phyloP scores from a whole-genome alignment of 2,329 filamentous ascomycete genomes.

The Microcyclosporella mali region DNA sequence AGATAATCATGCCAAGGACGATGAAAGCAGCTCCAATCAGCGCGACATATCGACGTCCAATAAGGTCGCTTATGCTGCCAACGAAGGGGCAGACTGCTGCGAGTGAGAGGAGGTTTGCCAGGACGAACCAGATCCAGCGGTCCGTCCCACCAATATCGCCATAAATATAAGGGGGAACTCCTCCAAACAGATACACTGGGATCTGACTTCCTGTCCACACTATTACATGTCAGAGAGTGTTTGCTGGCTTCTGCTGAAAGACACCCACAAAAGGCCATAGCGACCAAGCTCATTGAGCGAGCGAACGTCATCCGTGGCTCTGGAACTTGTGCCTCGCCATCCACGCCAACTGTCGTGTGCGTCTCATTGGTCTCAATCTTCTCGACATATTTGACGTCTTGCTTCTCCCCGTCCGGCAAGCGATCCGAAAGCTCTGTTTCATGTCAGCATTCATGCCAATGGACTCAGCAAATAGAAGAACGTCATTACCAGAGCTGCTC shows the following conservation, averaged over 20 bases:
- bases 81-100: constrained; percentile 58
- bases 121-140: constrained; percentile 40
- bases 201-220: constrained; percentile 57
- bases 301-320: constrained; percentile 41
- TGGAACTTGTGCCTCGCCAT: constrained; percentile 38
- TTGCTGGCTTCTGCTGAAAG: neutral
- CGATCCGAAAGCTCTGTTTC: constrained; percentile 1
- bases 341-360: constrained; percentile 43
- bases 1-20: constrained; percentile 52
- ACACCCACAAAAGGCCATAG: constrained; percentile 48
- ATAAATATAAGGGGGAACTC: constrained; percentile 21
- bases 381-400: constrained; percentile 27
- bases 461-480: neutral
- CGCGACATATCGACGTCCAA: constrained; percentile 56
- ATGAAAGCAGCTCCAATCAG: constrained; percentile 50
- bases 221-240: constrained; percentile 1
- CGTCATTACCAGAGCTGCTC: neutral
- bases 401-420: constrained; percentile 8
- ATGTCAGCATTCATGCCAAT: neutral
- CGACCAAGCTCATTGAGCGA: constrained; percentile 49
- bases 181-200: constrained; percentile 45
- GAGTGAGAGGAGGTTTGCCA: constrained; percentile 49
- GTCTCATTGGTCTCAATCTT: constrained; percentile 36
- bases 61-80: constrained; percentile 56
- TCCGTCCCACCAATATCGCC: constrained; percentile 18